Conservation (phyloP, 441 rosid genomes). For the Cnidoscolus chayamansa region DNA sequence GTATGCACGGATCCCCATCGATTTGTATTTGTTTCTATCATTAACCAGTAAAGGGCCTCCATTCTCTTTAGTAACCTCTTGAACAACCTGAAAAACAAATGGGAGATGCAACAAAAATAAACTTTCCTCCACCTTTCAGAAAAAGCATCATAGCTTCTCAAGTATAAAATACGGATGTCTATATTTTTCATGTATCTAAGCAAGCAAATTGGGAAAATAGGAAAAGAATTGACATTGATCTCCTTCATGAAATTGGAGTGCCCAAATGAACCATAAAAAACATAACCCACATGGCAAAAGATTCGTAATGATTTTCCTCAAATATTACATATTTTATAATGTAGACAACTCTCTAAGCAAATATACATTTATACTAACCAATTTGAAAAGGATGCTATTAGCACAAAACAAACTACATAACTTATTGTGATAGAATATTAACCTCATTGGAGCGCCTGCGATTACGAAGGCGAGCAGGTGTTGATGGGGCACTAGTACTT, state of each 20-base stretch:
- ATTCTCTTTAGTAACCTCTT: slow-evolving; percentile 55
- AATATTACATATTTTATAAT: background rate
- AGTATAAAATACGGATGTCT: background rate
- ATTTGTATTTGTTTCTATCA: slow-evolving; percentile 69
- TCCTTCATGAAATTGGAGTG: slow-evolving; percentile 5
- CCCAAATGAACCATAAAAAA: background rate
- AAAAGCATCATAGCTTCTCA: slow-evolving; percentile 10
- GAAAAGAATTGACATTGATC: background rate
- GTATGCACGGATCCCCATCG: slow-evolving; percentile 63
- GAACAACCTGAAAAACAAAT: slow-evolving; percentile 40
- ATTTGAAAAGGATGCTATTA: background rate
- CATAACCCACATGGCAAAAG: background rate
- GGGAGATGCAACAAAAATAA: background rate
- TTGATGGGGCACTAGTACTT: slow-evolving; percentile 31
- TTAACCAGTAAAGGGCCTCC: slow-evolving; percentile 63
- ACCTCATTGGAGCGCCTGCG: slow-evolving; percentile 72
- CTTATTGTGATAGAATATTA: slow-evolving; percentile 19
- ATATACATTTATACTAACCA: background rate
- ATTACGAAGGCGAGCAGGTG: slow-evolving; percentile 56
- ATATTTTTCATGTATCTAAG: background rate
- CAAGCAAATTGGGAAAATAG: background rate
- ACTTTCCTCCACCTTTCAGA: background rate
- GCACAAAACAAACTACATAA: background rate
- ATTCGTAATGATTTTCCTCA: background rate
- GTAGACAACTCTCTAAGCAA: background rate